Evolutionary conservation across 495 filamentous ascomycete species (phyloP).

Genomic region (Penicillium cinerascens): DNA sequence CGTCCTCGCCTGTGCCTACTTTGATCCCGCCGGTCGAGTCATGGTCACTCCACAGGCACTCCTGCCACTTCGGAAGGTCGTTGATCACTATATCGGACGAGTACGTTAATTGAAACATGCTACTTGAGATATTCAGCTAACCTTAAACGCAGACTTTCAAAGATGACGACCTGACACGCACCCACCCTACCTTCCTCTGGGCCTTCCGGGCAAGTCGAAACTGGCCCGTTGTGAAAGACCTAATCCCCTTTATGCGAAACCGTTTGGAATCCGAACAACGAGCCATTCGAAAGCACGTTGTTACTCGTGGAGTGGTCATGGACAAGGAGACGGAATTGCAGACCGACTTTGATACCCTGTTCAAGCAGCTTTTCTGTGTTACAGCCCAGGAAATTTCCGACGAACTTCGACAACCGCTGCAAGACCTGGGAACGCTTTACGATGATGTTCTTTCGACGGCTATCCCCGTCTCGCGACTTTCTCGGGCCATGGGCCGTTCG

Average conservation of each 20-base stretch:
- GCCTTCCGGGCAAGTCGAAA: conserved; percentile 74
- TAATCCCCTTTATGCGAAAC: conserved; percentile 65
- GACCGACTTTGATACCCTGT: conserved; percentile 67
- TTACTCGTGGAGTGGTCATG: conserved; percentile 29
- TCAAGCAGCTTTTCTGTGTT: conserved; percentile 85
- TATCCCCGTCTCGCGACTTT: conserved; percentile 34
- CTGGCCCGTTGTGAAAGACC: conserved; percentile 64
- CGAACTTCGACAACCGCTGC: conserved; percentile 57
- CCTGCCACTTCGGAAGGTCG: conserved; percentile 79
- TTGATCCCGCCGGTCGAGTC: conserved; percentile 69
- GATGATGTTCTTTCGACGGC: conserved; percentile 72
- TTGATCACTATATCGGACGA: conserved; percentile 69
- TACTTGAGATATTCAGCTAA: not conserved
- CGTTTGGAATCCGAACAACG: conserved; percentile 46
- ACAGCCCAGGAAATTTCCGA: conserved; percentile 71
- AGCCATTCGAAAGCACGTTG: conserved; percentile 38
- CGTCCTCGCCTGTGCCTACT: conserved; percentile 70
- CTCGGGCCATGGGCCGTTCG: conserved; percentile 34
- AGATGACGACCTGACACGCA: conserved; percentile 70
- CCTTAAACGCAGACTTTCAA: conserved; percentile 50
- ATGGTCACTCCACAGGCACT: conserved; percentile 77
- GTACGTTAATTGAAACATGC: conserved; percentile 29
- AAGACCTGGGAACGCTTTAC: conserved; percentile 69
- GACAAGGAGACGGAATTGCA: conserved; percentile 40
- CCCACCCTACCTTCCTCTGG: conserved; percentile 84